Evolutionary conservation across 2,329 filamentous ascomycete species (phyloP).

Genomic region (Sphaerulina musiva): DNA sequence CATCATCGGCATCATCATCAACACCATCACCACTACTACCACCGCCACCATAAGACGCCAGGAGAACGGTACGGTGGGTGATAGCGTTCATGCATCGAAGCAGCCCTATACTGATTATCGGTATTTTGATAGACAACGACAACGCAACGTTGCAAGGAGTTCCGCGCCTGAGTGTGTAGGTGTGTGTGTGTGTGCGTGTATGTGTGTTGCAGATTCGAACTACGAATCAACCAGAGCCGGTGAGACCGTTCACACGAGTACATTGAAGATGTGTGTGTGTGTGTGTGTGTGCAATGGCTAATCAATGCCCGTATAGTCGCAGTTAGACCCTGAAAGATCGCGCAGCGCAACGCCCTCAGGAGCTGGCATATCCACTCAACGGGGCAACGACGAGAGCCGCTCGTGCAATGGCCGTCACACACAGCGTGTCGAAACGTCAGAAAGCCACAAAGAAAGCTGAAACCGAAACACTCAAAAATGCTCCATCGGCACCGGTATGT

Average conservation of each 20-base stretch:
- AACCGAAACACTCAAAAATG: neutral
- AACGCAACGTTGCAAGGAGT: neutral
- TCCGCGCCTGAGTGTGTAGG: too few species aligned
- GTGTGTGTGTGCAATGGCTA: neutral
- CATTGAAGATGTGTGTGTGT: neutral
- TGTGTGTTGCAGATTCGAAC: neutral
- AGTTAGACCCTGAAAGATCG: neutral
- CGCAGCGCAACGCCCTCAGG: neutral
- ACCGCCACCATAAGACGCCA: neutral
- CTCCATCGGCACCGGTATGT: slow-evolving; percentile 1
- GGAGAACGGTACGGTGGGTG: slow-evolving; percentile 5
- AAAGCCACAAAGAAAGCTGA: neutral
- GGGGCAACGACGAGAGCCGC: neutral
- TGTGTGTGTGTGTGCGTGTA: too few species aligned
- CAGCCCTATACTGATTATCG: neutral
- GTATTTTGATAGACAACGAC: neutral
- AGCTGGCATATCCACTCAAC: slow-evolving; percentile 1
- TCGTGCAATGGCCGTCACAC: slow-evolving; percentile 8
- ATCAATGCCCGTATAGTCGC: neutral
- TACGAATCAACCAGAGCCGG: neutral
- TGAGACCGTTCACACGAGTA: neutral
- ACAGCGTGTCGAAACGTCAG: neutral
- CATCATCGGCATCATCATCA: too few species aligned
- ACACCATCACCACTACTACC: neutral
- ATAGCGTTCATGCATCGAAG: slow-evolving; percentile 9